Base-by-base conservation (phyloP, 352 stramenopile species). In the Pythium insidiosum region DNA sequence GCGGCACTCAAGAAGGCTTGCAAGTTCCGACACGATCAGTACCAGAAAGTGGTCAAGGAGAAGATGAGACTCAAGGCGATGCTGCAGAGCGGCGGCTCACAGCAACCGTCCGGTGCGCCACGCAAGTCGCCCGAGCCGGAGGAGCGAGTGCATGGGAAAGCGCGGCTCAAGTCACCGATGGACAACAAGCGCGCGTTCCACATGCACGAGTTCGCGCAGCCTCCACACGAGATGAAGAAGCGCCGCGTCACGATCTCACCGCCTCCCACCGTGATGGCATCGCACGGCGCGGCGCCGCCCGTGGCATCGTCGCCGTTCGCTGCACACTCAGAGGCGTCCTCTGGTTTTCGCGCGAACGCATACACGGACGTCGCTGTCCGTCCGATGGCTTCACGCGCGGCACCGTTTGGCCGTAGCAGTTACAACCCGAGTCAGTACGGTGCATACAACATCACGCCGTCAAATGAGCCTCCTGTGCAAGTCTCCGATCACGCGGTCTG, bases 1-100 rank as follows among this genome's bases (percentile, higher is more conserved):
- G 58, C 73, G 44, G 77, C 77, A 19, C 59, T 90, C 21, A 90
- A 90, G 53, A 90, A 90, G 45, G 77, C 76, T 10, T 89, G 76
- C 43, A 72, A 75, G 33, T 90, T 88, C 43, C 72, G 77, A 5
- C 74, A 87, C 47, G 75, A 90, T 29, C 77, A 90, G 66, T 90
- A 88, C 43, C 61, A 87, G 43, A 88, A 90, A 46, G 77, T 72
- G 11, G 71, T 90, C 25, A 84, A 84, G 42, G 77, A 90, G 35
- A 90, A 90, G 43, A 59, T 50, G 38, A 69, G 66, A 13, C 63
- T 90, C 30, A 87, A 86, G 55, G 59, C 73, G 10, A 77, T 87
- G 65, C 54, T 89, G 13, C 60, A 71, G 56, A 33, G 28, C 28
- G 9, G 9, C 28, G n/a, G n/a, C n/a, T n/a, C n/a, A n/a, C n/a